phyloP scores from a whole-genome alignment of 179 eudicot genomes.

The Patellifolia procumbens region DNA sequence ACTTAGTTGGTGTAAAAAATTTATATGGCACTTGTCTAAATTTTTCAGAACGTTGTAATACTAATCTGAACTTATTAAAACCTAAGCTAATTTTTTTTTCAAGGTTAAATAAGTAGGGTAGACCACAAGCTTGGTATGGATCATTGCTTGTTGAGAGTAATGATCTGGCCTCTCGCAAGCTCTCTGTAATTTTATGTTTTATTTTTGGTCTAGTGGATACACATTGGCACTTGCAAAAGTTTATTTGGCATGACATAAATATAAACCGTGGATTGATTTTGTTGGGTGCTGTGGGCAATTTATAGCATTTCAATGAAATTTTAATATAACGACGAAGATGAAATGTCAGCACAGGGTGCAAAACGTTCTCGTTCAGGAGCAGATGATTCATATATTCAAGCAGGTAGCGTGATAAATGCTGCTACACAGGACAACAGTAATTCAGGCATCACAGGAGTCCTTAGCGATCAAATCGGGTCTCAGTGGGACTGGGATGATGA shows the following conservation, averaged over 20 bases:
- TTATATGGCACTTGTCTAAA: no score
- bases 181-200: not conserved
- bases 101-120: no score
- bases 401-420: constrained; percentile 53
- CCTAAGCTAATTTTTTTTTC: no score
- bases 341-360: constrained; percentile 57
- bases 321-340: constrained; percentile 13
- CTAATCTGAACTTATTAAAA: no score
- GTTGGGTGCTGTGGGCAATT: not conserved
- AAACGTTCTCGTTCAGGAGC: constrained; percentile 77
- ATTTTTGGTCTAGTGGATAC: not conserved
- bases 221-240: not conserved
- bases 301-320: not conserved
- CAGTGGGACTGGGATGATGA: constrained; percentile 96
- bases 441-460: constrained; percentile 51
- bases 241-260: not conserved
- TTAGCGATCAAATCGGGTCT: constrained; percentile 60
- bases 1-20: no score
- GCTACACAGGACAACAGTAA: constrained; percentile 55
- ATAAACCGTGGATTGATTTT: not conserved
- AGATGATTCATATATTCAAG: constrained; percentile 63
- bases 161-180: not conserved
- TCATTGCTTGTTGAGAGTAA: no score
- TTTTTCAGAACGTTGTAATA: no score
- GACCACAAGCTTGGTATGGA: no score